phyloP scores from a whole-genome alignment of 1,284 basidiomycete genomes.

The Schizophyllum amplum region DNA sequence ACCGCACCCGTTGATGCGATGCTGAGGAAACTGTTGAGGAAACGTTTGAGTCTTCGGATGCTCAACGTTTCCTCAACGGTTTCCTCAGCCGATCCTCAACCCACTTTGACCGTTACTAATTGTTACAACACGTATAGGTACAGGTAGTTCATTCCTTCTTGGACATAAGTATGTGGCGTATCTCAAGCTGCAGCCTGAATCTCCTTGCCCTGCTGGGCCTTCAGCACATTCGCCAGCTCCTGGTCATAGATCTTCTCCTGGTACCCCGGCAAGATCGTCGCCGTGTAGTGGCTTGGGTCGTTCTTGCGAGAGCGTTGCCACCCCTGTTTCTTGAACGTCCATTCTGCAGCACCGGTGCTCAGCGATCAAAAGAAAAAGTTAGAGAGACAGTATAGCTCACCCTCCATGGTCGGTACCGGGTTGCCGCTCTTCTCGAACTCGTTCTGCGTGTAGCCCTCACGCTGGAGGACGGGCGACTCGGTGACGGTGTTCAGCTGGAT shows the following conservation, averaged over 20 bases:
- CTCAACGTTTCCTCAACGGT: no score
- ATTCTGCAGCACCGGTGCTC: conserved; percentile 7
- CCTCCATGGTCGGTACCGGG: conserved; percentile 14
- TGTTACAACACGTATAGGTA: no score
- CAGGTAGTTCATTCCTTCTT: no score
- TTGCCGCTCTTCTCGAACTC: conserved; percentile 13
- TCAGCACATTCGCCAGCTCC: not conserved
- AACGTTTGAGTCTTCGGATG: no score
- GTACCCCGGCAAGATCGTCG: conserved; percentile 34
- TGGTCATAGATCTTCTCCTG: conserved; percentile 28
- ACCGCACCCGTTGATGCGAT: no score
- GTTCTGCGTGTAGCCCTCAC: conserved; percentile 11
- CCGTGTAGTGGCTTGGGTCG: conserved; percentile 18
- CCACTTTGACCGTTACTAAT: no score
- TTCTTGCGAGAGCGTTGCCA: conserved; percentile 24
- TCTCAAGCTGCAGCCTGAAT: no score
- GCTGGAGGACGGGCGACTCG: conserved; percentile 18
- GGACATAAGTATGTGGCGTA: no score
- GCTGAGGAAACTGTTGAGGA: no score
- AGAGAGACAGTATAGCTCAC: not conserved
- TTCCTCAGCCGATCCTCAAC: no score
- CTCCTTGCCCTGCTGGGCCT: no score
- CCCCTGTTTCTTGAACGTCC: conserved; percentile 14
- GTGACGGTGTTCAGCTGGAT: conserved; percentile 27
- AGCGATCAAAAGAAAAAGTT: not conserved